Conservation (phyloP, 2,329 filamentous ascomycete genomes). For the Pseudogymnoascus sp. region DNA sequence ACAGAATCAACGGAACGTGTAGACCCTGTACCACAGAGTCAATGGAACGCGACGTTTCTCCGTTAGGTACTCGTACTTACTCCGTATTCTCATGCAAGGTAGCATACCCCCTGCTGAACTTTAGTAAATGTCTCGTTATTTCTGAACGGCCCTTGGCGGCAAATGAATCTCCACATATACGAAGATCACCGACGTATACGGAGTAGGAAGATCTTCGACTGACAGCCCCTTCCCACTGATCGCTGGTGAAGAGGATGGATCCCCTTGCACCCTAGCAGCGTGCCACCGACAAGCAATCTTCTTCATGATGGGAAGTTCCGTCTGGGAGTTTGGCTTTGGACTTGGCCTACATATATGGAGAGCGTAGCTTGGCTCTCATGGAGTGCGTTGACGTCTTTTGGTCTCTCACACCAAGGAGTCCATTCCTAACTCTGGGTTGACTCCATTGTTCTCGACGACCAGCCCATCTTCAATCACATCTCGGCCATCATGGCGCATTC, state of each 20-base stretch:
- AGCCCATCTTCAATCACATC: neutral
- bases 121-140: neutral
- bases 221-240: neutral
- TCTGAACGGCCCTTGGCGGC: neutral
- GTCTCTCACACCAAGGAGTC: neutral
- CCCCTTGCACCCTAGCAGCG: neutral
- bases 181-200: neutral
- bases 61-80: slow-evolving; percentile 3
- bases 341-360: neutral
- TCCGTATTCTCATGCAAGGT: neutral
- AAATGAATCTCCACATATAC: neutral
- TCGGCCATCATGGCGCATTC: neutral
- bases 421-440: neutral
- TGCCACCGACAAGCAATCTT: neutral
- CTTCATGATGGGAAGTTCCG: neutral
- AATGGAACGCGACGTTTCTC: neutral
- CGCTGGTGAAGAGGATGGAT: neutral
- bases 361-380: neutral
- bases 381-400: neutral
- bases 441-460: neutral
- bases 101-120: neutral
- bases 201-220: neutral
- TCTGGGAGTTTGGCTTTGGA: neutral
- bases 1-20: neutral
- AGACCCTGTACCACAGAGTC: neutral